These are phyloP conservation scores for Paracorniculantispora psalliotae DNA, from an alignment of 2,329 filamentous ascomycete genomes.

Conservation along the genomic window DNA sequence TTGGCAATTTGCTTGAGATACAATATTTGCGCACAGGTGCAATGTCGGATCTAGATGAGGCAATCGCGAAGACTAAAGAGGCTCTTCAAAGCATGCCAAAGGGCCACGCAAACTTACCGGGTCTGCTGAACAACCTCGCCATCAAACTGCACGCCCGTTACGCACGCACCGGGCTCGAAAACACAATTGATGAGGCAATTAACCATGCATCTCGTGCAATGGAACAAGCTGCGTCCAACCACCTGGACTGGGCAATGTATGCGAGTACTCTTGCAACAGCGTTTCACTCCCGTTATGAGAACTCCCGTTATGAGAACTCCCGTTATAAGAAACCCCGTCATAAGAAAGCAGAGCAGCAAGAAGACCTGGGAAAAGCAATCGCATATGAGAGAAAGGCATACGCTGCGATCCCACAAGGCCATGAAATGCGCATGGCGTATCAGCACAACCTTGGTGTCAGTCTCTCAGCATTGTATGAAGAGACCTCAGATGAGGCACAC, in stretches of 20 bases:
- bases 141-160: background rate
- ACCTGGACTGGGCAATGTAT: conserved; percentile 1
- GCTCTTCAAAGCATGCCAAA: background rate
- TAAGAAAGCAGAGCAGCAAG: background rate
- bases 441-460: background rate
- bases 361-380: background rate
- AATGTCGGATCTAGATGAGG: conserved; percentile 11
- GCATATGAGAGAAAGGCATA: background rate
- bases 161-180: background rate
- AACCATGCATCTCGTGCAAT: background rate
- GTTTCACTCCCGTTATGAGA: background rate
- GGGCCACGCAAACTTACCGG: background rate
- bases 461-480: background rate
- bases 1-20: conserved; percentile 1
- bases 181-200: background rate
- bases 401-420: background rate
- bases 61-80: background rate
- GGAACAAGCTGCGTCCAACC: background rate
- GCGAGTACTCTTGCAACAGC: background rate
- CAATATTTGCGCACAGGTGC: conserved; percentile 11
- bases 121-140: background rate
- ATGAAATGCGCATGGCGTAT: conserved; percentile 1
- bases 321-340: too few species aligned
- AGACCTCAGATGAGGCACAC: background rate
- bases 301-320: background rate